A percentile compares a stretch with the other conserved stretches of the same genome.
Conservation (phyloP, 2,329 filamentous ascomycete species). For the Fusarium pseudograminearum region DNA sequence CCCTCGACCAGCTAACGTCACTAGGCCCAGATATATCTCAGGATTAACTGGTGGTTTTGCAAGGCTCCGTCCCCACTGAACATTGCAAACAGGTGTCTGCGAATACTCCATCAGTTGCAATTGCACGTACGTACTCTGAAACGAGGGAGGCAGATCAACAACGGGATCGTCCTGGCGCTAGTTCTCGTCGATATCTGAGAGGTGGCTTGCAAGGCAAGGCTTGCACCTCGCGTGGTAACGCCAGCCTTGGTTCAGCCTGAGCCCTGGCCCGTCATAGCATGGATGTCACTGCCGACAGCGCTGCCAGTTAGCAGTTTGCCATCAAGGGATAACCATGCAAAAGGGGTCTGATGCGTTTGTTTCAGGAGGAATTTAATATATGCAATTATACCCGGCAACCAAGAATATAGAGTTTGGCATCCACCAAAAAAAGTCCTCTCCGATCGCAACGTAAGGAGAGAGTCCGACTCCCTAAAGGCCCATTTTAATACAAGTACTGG, state of each 20-base stretch:
- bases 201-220: slow-evolving; percentile 38
- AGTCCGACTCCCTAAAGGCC: slow-evolving; percentile 1
- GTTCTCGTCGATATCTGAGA: slow-evolving; percentile 3
- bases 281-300: slow-evolving; percentile 6
- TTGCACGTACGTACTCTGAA: slow-evolving; percentile 36
- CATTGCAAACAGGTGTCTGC: slow-evolving; percentile 25
- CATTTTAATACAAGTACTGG: slow-evolving; percentile 29
- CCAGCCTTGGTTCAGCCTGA: slow-evolving; percentile 15
- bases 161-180: slow-evolving; percentile 39
- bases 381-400: slow-evolving; percentile 1
- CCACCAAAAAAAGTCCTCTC: slow-evolving; percentile 5
- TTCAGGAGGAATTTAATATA: slow-evolving; percentile 31
- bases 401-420: slow-evolving; percentile 7
- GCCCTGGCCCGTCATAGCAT: slow-evolving; percentile 10
- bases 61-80: slow-evolving; percentile 33
- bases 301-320: background rate
- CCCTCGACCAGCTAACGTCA: slow-evolving; percentile 38
- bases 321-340: slow-evolving; percentile 15
- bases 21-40: slow-evolving; percentile 35
- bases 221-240: slow-evolving; percentile 18
- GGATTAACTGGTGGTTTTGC: slow-evolving; percentile 37
- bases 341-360: slow-evolving; percentile 6
- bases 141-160: slow-evolving; percentile 42
- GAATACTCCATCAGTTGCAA: slow-evolving; percentile 22
- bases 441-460: slow-evolving; percentile 10